phyloP scores from a whole-genome alignment of 2,329 filamentous ascomycete species.

The Pseudocercospora eumusae region DNA sequence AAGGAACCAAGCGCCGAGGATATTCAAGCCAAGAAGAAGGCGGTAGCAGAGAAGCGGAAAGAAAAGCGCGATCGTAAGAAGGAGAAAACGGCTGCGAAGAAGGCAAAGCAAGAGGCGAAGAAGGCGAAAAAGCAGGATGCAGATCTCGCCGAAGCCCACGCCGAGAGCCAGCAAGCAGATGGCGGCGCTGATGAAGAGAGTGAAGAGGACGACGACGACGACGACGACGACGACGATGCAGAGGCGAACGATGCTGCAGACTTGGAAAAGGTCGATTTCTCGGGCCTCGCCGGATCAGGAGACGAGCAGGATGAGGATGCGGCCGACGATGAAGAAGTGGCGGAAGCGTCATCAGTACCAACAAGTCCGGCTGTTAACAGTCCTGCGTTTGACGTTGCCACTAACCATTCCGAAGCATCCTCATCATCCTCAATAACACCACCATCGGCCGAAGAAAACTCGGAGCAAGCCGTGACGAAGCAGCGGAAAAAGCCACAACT shows the following conservation, averaged over 20 bases:
- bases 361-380: constrained; percentile 43
- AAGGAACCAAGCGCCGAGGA: constrained; percentile 35
- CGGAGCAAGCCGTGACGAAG: constrained; percentile 18
- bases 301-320: constrained; percentile 31
- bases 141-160: constrained; percentile 28
- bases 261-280: constrained; percentile 39
- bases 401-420: constrained; percentile 46
- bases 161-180: constrained; percentile 37
- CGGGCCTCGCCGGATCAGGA: constrained; percentile 33
- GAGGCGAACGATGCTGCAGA: constrained; percentile 28
- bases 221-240: constrained; percentile 27
- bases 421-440: constrained; percentile 51
- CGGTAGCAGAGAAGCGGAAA: constrained; percentile 47
- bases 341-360: constrained; percentile 40
- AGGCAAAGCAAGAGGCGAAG: constrained; percentile 44
- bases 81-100: constrained; percentile 46
- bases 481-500: constrained; percentile 23
- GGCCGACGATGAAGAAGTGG: constrained; percentile 33
- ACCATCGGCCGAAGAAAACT: constrained; percentile 33
- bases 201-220: constrained; percentile 27
- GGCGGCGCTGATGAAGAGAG: constrained; percentile 28
- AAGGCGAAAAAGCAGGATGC: constrained; percentile 39
- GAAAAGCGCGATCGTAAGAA: constrained; percentile 50
- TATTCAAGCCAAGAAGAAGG: constrained; percentile 36
- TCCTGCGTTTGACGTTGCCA: constrained; percentile 44